phyloP scores from a whole-genome alignment of 2,329 filamentous ascomycete genomes.

The Neofusicoccum laricinum region DNA sequence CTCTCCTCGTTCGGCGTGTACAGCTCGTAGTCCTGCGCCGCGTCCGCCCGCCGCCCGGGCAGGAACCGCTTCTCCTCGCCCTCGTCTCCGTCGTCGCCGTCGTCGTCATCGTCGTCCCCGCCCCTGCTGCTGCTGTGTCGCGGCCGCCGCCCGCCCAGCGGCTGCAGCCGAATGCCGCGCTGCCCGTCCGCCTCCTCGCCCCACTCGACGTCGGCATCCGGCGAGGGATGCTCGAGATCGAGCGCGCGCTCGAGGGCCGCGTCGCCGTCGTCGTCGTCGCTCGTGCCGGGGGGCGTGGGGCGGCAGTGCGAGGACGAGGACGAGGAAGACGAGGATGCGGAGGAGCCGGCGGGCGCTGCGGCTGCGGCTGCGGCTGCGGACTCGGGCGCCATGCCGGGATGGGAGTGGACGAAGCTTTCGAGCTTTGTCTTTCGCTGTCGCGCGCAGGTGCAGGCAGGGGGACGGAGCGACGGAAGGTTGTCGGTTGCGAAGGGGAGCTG shows the following conservation, averaged over 20 bases:
- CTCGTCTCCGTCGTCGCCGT: slow-evolving; percentile 27
- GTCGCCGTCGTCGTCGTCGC: neutral
- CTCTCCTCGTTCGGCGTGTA: slow-evolving; percentile 69
- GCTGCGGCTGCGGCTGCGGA: neutral
- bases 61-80: slow-evolving; percentile 12
- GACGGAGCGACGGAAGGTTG: neutral
- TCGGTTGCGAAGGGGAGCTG: neutral
- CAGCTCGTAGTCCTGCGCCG: slow-evolving; percentile 47
- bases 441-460: neutral
- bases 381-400: neutral
- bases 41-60: neutral
- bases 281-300: neutral
- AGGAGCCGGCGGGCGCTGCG: neutral
- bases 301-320: neutral
- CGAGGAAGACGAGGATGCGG: neutral
- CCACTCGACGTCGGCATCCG: slow-evolving; percentile 4
- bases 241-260: neutral
- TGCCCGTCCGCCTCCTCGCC: neutral
- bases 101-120: slow-evolving; percentile 6
- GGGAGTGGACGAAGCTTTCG: neutral
- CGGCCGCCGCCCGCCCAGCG: neutral
- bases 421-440: neutral
- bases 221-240: neutral
- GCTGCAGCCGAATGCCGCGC: neutral
- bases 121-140: neutral